Evolutionary conservation across 2,329 filamentous ascomycete species (phyloP).

Genomic region (Dactylonectria estremocensis): DNA sequence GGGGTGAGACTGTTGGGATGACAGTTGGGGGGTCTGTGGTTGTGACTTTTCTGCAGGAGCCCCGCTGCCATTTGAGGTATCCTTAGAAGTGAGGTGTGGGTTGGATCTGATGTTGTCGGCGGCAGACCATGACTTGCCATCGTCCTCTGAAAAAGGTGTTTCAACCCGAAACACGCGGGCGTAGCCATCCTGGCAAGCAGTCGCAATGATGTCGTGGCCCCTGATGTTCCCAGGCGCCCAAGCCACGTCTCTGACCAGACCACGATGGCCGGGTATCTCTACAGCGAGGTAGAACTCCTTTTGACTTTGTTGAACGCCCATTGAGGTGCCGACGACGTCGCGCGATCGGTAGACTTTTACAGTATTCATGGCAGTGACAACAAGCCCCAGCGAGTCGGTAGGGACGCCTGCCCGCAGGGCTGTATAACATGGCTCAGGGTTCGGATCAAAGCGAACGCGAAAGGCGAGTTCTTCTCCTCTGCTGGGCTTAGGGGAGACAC

Average conservation of each 20-base stretch:
- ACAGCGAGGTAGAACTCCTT: constrained; percentile 90
- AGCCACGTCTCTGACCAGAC: constrained; percentile 87
- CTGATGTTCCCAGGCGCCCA: constrained; percentile 95
- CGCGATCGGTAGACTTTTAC: constrained; percentile 88
- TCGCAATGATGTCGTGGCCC: constrained; percentile 91
- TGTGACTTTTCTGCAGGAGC: constrained; percentile 38
- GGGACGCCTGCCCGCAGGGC: constrained; percentile 87
- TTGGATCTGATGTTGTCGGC: constrained; percentile 60
- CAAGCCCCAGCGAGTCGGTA: constrained; percentile 82
- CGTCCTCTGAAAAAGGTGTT: constrained; percentile 66
- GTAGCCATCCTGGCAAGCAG: constrained; percentile 92
- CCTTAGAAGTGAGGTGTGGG: constrained; percentile 42
- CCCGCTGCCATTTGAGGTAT: constrained; percentile 49
- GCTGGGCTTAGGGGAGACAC: constrained; percentile 78
- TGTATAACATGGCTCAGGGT: constrained; percentile 83
- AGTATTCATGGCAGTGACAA: constrained; percentile 87
- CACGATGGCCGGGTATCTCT: constrained; percentile 80
- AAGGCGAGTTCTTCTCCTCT: constrained; percentile 91
- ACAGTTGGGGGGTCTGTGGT: constrained; percentile 44
- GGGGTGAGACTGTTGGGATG: constrained; percentile 44
- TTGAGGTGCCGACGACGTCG: constrained; percentile 67
- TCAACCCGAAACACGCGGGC: constrained; percentile 90
- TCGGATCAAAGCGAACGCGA: constrained; percentile 89
- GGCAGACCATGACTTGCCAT: constrained; percentile 66
- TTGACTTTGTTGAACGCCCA: constrained; percentile 69